A percentile compares a stretch with the other conserved stretches of the same genome.
Evolutionary conservation across 1,284 basidiomycete genomes (phyloP).

Genomic region (Violaceomyces palustris): DNA sequence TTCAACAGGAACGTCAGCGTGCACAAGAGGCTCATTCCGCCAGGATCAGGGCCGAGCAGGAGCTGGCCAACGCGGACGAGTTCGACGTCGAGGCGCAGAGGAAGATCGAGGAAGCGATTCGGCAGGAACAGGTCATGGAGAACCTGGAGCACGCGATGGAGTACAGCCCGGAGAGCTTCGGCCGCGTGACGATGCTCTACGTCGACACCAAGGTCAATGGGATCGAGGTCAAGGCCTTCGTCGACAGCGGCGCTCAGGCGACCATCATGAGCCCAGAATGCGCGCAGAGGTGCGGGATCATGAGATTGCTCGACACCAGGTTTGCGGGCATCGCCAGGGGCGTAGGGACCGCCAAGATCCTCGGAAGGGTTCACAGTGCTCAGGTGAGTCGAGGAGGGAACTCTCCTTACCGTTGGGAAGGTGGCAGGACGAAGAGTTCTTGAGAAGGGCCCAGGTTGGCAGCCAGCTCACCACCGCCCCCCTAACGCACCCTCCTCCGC

Average conservation of each 20-base stretch:
- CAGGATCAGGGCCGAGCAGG: constrained; percentile 64
- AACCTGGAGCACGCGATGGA: constrained; percentile 52
- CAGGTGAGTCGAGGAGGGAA: too few species aligned
- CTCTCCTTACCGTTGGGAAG: background rate
- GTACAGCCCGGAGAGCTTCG: constrained; percentile 76
- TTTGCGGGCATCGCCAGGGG: constrained; percentile 89
- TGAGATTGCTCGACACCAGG: constrained; percentile 82
- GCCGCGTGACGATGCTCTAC: constrained; percentile 92
- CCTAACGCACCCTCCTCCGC: too few species aligned
- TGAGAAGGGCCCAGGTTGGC: background rate
- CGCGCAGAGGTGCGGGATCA: constrained; percentile 87
- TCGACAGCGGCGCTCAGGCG: constrained; percentile 92
- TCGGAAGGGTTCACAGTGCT: constrained; percentile 88
- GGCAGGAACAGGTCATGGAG: constrained; percentile 82
- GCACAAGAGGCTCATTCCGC: constrained; percentile 3
- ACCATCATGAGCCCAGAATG: constrained; percentile 96
- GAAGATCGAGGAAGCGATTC: constrained; percentile 88
- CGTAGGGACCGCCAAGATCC: constrained; percentile 88
- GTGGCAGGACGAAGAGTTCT: background rate
- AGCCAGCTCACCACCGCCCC: too few species aligned
- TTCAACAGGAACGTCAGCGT: constrained; percentile 19
- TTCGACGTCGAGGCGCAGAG: constrained; percentile 76
- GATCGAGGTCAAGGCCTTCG: constrained; percentile 85
- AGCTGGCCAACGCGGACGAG: constrained; percentile 72
- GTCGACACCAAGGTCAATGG: constrained; percentile 79